Conservation (phyloP, 2,329 filamentous ascomycete species). For the Fusarium buharicum region DNA sequence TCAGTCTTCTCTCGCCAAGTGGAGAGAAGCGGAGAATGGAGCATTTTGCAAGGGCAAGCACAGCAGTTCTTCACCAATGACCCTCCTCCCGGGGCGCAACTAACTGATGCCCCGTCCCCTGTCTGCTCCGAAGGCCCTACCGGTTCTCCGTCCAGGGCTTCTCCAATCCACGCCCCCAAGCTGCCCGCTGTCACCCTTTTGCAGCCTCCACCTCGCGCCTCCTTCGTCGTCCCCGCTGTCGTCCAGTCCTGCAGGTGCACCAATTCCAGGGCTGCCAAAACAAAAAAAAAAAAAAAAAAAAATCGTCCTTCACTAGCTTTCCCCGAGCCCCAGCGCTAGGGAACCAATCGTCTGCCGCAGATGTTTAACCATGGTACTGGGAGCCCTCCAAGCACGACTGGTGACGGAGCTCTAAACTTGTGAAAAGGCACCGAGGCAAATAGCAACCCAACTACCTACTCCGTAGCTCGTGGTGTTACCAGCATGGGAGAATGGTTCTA, state of each 20-base stretch:
- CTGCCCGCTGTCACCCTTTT: slow-evolving; percentile 32
- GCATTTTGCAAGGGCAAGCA: slow-evolving; percentile 10
- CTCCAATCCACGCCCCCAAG: slow-evolving; percentile 24
- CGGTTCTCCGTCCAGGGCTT: slow-evolving; percentile 15
- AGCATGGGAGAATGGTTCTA: not conserved
- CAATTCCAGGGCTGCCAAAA: slow-evolving; percentile 7
- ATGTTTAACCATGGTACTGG: slow-evolving; percentile 32
- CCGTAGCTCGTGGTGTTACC: slow-evolving; percentile 9
- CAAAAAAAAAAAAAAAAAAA: too few species aligned
- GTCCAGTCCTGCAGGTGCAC: slow-evolving; percentile 7
- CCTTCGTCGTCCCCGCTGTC: slow-evolving; percentile 5
- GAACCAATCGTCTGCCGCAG: slow-evolving; percentile 28
- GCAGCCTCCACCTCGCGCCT: slow-evolving; percentile 10
- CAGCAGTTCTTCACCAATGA: slow-evolving; percentile 15
- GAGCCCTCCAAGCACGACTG: slow-evolving; percentile 28
- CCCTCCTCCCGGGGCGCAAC: slow-evolving; percentile 23
- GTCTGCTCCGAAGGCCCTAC: slow-evolving; percentile 16
- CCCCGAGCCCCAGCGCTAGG: slow-evolving; percentile 21
- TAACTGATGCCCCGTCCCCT: slow-evolving; percentile 30
- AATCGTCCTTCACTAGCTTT: slow-evolving; percentile 14
- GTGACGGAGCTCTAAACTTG: slow-evolving; percentile 16
- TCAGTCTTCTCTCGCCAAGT: slow-evolving; percentile 15
- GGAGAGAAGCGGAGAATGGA: slow-evolving; percentile 11
- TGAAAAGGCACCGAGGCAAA: slow-evolving; percentile 1
- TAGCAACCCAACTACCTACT: not conserved